Evolutionary conservation across 352 stramenopile genomes (phyloP), one percentile per base, ranked within the genome.

Genomic region (Phytopythium litorale): DNA sequence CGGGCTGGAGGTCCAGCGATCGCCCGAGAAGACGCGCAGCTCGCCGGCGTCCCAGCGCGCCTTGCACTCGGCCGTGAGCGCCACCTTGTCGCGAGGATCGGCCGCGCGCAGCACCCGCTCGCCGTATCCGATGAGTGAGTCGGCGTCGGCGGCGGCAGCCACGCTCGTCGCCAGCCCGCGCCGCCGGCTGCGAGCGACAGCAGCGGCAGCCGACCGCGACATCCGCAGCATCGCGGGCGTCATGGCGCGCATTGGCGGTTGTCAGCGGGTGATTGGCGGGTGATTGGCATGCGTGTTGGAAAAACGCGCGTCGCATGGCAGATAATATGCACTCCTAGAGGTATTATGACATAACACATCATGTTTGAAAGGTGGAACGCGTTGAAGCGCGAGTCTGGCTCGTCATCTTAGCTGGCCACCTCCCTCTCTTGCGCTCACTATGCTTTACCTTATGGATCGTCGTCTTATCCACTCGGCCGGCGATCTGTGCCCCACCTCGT

Each of bases 71-170:
- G 84, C 71, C 0, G 84, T 92, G 1, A 92, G 71, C 49, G 63
- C 57, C 15, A 90, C 81, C 61, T 92, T 92, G 54, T 87, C 67
- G 53, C 72, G 66, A 7, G 81, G 79, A 58, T 81, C 76, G 0
- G 72, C 48, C 16, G 76, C 73, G 11, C 61, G 72, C 55, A 92
- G 62, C 43, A 91, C 80, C n/a, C 73, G 75, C 59, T 76, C 70
- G 18, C 81, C 84, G 45, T 88, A 92, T 51, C 72, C 65, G 18
- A 92, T 56, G 12, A 92, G 67, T 42, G 82, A 92, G 60, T 87
- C 66, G 2, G 54, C 0, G 19, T n/a, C 30, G 16, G 28, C 51
- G 4, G 51, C 32, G 18, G 33, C 11, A 5, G 33, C 4, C 11
- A 5, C 33, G 33, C 33, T 38, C 7, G 33, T 33, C 25, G 33